Percentiles rank a stretch among this genome's conserved stretches.
Conservation (phyloP, 2,329 filamentous ascomycete species). For the Thielaviopsis euricoi region DNA sequence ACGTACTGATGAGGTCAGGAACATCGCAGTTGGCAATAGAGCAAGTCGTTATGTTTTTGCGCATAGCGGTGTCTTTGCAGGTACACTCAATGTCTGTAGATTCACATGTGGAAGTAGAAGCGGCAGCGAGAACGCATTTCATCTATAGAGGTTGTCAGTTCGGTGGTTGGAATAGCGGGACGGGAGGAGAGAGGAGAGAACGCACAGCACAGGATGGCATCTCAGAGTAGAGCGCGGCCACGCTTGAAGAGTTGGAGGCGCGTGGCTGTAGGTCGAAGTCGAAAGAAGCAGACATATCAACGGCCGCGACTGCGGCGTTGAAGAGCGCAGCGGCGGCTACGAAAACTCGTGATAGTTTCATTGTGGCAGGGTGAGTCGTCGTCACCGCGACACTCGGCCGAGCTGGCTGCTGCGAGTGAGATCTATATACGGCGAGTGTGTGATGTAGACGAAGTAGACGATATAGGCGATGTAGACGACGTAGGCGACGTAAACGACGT, state of each 20-base stretch:
- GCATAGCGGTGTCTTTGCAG: slow-evolving; percentile 18
- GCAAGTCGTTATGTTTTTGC: slow-evolving; percentile 16
- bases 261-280: background rate
- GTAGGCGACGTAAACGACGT: too few species aligned
- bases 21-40: slow-evolving; percentile 15
- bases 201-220: slow-evolving; percentile 21
- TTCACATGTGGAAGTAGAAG: slow-evolving; percentile 17
- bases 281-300: background rate
- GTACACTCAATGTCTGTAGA: slow-evolving; percentile 18
- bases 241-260: background rate
- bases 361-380: background rate
- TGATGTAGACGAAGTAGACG: too few species aligned
- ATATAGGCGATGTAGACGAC: too few species aligned
- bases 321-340: background rate
- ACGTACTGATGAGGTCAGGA: background rate
- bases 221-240: background rate
- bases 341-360: slow-evolving; percentile 1
- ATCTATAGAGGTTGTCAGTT: slow-evolving; percentile 13
- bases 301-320: background rate
- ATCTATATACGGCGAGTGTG: too few species aligned
- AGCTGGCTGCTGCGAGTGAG: too few species aligned
- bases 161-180: background rate
- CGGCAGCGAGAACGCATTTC: slow-evolving; percentile 15
- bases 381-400: background rate
- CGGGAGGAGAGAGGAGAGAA: background rate